These are phyloP conservation scores for Nakazawaea wickerhamii DNA, from an alignment of 805 yeast genomes.

Conservation along the genomic window DNA sequence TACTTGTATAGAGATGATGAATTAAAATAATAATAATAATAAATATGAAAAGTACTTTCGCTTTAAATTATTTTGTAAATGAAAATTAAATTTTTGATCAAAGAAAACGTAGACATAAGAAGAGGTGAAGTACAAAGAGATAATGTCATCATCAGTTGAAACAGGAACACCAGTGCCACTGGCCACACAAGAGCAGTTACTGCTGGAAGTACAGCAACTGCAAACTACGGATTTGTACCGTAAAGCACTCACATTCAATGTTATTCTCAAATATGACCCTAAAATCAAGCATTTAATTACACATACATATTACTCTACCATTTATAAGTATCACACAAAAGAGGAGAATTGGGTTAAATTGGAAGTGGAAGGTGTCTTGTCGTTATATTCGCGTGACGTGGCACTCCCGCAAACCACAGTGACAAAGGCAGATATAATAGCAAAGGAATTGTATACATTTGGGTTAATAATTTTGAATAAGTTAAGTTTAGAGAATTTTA, in stretches of 20 bases:
- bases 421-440: slow-evolving; percentile 28
- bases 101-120: neutral
- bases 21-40: neutral
- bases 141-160: neutral
- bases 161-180: neutral
- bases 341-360: slow-evolving; percentile 64
- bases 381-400: slow-evolving; percentile 51
- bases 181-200: neutral
- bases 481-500: slow-evolving; percentile 62
- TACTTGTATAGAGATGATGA: slow-evolving; percentile 1
- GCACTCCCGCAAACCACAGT: slow-evolving; percentile 10
- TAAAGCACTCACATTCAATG: slow-evolving; percentile 68
- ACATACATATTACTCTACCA: slow-evolving; percentile 66
- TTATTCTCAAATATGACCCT: slow-evolving; percentile 73
- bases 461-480: slow-evolving; percentile 70
- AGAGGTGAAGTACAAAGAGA: neutral
- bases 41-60: neutral
- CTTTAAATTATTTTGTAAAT: too few relatives aligned
- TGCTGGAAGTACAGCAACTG: slow-evolving; percentile 1
- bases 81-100: too few relatives aligned
- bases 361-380: slow-evolving; percentile 66
- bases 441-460: slow-evolving; percentile 45
- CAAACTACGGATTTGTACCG: slow-evolving; percentile 56
- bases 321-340: slow-evolving; percentile 55
- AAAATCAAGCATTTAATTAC: slow-evolving; percentile 60